Evolutionary conservation across 106 monocot genomes (phyloP), one percentile per base, ranked within the genome.

Genomic region (Allium cepa): DNA sequence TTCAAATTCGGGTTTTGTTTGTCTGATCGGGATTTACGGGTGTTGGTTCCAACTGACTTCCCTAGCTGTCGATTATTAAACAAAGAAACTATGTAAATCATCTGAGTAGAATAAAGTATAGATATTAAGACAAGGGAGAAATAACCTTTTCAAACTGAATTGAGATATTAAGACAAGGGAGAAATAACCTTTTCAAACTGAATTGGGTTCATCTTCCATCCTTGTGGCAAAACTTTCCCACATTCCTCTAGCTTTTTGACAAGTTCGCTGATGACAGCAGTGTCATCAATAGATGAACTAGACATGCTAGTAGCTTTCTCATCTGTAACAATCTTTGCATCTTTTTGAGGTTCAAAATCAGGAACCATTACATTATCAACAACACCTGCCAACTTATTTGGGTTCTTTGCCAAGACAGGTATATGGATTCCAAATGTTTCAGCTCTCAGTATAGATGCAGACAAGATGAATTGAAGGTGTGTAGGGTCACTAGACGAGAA

Each of bases 121-220:
- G 17, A 66, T 10, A 50, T 14, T 18, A 50, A 65, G 13, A 64
- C 8, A 16, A 15, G 15, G 55, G 61, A 77, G 28, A 56, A 56
- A 66, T 15, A 69, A 93, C 96, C 96, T 89, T 97, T 71, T 92
- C 87, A 80, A 92, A 92, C 66, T 86, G 92, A 48, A 97, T 87
- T 14, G 92, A 66, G 17, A 66, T 10, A 50, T 14, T 18, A 50
- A 65, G 13, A 64, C 8, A 16, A 15, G 15, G 55, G 61, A 77
- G 28, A 56, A 56, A 66, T 15, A 69, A 93, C 96, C 96, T 89
- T 97, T 71, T 92, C 87, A 80, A 92, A 92, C 66, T 86, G 92
- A 48, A 97, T 87, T 14, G 92, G 84, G 14, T 88, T 89, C 88
- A 97, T 89, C 47, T 57, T 66, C 77, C 82, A 97, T 49, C 84